Conservation (phyloP, 2,329 filamentous ascomycete species). For the Drechmeria coniospora region DNA sequence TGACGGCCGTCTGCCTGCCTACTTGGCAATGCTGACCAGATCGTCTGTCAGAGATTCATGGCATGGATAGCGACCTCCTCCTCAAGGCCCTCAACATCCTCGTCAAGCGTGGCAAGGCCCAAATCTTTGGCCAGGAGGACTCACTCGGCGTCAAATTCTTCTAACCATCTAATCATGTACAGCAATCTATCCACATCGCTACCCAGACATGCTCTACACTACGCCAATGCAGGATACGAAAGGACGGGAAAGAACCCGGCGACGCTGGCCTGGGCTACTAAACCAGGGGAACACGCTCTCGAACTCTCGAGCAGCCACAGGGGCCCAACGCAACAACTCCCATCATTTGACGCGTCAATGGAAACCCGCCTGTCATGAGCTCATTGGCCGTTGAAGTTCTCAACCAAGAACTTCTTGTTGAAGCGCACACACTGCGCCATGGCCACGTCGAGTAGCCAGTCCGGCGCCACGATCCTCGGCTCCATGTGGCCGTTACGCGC, state of each 20-base stretch:
- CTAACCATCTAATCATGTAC: too few relatives aligned
- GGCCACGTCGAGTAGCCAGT: slow-evolving; percentile 82
- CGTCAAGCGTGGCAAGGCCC: slow-evolving; percentile 81
- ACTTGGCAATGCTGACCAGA: neutral
- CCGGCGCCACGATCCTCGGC: slow-evolving; percentile 64
- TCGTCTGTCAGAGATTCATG: slow-evolving; percentile 54
- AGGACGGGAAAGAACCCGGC: too few relatives aligned
- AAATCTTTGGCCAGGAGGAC: slow-evolving; percentile 82
- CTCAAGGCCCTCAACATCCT: slow-evolving; percentile 64
- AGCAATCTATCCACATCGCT: too few relatives aligned
- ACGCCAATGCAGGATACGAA: too few relatives aligned
- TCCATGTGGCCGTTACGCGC: slow-evolving; percentile 64
- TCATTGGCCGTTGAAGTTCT: slow-evolving; percentile 23
- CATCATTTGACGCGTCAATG: too few relatives aligned
- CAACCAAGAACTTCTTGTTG: slow-evolving; percentile 43
- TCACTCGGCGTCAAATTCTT: slow-evolving; percentile 95
- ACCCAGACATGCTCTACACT: neutral
- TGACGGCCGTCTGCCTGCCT: slow-evolving; percentile 3
- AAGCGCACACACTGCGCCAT: slow-evolving; percentile 74
- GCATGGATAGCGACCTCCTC: slow-evolving; percentile 73
- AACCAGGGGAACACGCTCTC: neutral
- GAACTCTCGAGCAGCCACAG: too few relatives aligned
- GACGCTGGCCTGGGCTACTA: too few relatives aligned
- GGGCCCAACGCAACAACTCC: too few relatives aligned
- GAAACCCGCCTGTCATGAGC: slow-evolving; percentile 3